Evolutionary conservation across 176 grass and related monocot species (phyloP).

Genomic region (Saccharum spontaneum): DNA sequence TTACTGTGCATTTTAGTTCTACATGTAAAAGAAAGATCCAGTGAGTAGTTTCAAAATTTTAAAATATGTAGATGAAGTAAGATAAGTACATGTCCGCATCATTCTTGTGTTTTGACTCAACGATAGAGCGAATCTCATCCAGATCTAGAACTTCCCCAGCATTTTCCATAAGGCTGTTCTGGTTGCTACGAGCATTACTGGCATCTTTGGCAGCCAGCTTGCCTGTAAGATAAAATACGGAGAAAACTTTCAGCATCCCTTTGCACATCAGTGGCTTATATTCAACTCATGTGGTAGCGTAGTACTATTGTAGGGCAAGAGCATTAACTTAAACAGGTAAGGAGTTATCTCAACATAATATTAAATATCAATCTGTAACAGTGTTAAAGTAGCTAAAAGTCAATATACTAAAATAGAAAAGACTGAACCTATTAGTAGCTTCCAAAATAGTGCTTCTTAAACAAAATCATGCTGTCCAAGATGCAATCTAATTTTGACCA

Average conservation of each 20-base stretch:
- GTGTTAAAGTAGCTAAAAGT: neutral
- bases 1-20: conserved; percentile 50
- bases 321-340: neutral
- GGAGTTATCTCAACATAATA: neutral
- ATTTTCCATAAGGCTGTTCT: conserved; percentile 29
- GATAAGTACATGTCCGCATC: conserved; percentile 46
- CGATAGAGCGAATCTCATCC: conserved; percentile 45
- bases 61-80: neutral
- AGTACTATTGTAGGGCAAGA: neutral
- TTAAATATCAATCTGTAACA: neutral
- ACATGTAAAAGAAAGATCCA: conserved; percentile 10
- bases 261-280: neutral
- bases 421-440: neutral
- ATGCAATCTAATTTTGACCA: neutral
- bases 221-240: conserved; percentile 26
- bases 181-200: conserved; percentile 10
- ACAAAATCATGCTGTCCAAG: neutral
- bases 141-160: conserved; percentile 43
- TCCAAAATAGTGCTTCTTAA: neutral
- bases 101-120: conserved; percentile 54
- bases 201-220: conserved; percentile 31
- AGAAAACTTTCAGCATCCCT: neutral
- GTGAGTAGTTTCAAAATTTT: neutral
- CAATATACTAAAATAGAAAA: neutral
- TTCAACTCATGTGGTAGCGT: neutral